These are phyloP conservation scores for Komagataea norvegica DNA, from an alignment of 1,139 yeast genomes.

Conservation along the genomic window DNA sequence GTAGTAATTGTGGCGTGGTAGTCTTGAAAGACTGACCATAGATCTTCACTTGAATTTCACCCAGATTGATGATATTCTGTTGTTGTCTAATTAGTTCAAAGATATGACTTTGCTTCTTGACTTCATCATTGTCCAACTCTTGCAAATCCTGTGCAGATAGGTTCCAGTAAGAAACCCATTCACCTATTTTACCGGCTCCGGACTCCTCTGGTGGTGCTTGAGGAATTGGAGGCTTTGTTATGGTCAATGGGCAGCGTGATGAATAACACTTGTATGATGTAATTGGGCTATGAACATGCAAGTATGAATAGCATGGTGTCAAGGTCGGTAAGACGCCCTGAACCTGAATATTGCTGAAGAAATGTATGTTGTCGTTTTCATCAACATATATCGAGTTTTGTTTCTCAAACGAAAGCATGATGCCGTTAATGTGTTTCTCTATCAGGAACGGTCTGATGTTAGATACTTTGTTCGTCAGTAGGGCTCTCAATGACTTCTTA, in stretches of 20 bases:
- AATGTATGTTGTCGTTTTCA: slow-evolving; percentile 24
- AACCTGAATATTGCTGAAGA: slow-evolving; percentile 22
- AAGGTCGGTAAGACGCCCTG: slow-evolving; percentile 21
- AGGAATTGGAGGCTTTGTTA: slow-evolving; percentile 22
- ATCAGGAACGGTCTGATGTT: slow-evolving; percentile 52
- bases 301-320: slow-evolving; percentile 24
- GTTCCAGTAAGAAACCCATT: slow-evolving; percentile 80
- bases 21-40: slow-evolving; percentile 43
- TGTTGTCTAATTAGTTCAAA: slow-evolving; percentile 76
- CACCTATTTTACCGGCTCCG: slow-evolving; percentile 30
- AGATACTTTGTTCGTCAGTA: slow-evolving; percentile 48
- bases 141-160: slow-evolving; percentile 52
- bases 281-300: slow-evolving; percentile 10
- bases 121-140: slow-evolving; percentile 48
- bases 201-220: slow-evolving; percentile 13
- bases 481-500: slow-evolving; percentile 44
- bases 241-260: slow-evolving; percentile 22
- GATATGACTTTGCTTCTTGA: slow-evolving; percentile 68
- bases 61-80: slow-evolving; percentile 67
- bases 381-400: slow-evolving; percentile 44
- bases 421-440: slow-evolving; percentile 50
- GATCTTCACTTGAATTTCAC: slow-evolving; percentile 59
- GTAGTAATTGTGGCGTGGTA: slow-evolving; percentile 37
- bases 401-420: slow-evolving; percentile 42
- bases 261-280: slow-evolving; percentile 22